A percentile compares a stretch with the other conserved stretches of the same genome.
Conservation (phyloP, 2,329 filamentous ascomycete species). For the Calcarisporium arbuscula region DNA sequence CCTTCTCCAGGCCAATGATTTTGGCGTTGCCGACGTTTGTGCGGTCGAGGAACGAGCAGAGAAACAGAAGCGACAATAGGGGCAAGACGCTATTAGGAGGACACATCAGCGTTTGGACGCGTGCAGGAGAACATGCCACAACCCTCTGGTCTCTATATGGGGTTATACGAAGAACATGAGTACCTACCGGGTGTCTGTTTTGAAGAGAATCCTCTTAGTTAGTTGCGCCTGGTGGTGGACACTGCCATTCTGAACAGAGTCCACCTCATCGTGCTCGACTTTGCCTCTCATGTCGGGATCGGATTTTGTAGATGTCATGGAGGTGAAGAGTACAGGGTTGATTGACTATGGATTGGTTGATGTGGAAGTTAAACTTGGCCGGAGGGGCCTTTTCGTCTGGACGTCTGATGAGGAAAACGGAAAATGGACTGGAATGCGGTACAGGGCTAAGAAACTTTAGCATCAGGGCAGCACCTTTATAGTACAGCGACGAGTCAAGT, state of each 20-base stretch:
- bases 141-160: too few relatives aligned
- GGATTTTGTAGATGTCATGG: conserved; percentile 5
- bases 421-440: too few relatives aligned
- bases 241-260: too few relatives aligned
- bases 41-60: conserved; percentile 60
- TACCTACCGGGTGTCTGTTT: conserved; percentile 20
- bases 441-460: too few relatives aligned
- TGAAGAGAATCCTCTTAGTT: conserved; percentile 19
- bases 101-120: conserved; percentile 2
- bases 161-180: neutral
- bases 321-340: too few relatives aligned
- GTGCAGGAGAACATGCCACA: neutral
- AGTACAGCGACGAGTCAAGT: too few relatives aligned
- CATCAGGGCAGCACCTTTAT: too few relatives aligned
- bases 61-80: conserved; percentile 55
- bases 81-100: conserved; percentile 46
- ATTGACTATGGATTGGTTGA: too few relatives aligned
- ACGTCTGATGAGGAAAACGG: too few relatives aligned
- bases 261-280: conserved; percentile 12
- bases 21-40: conserved; percentile 70
- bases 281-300: conserved; percentile 12
- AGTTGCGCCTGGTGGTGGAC: conserved; percentile 9
- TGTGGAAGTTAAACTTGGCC: too few relatives aligned
- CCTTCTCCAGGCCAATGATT: conserved; percentile 54
- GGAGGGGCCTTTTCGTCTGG: too few relatives aligned